A percentile compares a stretch with the other conserved stretches of the same genome.
Conservation (phyloP, 2,329 filamentous ascomycete species). For the Arthrobotrys megalospora region DNA sequence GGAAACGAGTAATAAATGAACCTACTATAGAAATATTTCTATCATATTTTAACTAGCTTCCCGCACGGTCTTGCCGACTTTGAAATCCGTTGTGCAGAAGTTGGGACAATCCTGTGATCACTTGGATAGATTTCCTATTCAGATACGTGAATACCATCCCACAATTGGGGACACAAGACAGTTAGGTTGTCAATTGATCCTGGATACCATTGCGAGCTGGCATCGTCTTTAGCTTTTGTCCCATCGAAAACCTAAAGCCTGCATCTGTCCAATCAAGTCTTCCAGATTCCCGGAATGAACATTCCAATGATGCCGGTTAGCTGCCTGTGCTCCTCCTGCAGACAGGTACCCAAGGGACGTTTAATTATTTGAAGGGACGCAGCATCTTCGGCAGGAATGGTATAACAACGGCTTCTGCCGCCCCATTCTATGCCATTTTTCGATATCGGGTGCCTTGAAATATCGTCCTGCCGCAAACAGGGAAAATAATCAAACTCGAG, state of each 20-base stretch:
- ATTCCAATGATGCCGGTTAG: constrained; percentile 54
- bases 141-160: constrained; percentile 37
- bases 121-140: constrained; percentile 37
- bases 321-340: constrained; percentile 40
- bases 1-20: constrained; percentile 19
- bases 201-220: constrained; percentile 2
- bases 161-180: constrained; percentile 8
- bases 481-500: constrained; percentile 29
- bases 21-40: constrained; percentile 22
- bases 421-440: constrained; percentile 2
- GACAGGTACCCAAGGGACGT: constrained; percentile 43
- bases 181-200: not conserved
- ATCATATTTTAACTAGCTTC: constrained; percentile 33
- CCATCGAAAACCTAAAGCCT: constrained; percentile 18
- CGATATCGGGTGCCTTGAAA: constrained; percentile 49
- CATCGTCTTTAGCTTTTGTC: constrained; percentile 33
- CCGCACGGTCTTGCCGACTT: constrained; percentile 26
- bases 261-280: constrained; percentile 37
- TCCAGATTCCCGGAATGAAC: constrained; percentile 44
- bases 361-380: constrained; percentile 26
- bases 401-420: constrained; percentile 44
- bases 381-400: constrained; percentile 33
- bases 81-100: not conserved
- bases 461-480: constrained; percentile 54
- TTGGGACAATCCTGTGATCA: constrained; percentile 24